These are phyloP conservation scores for Colletotrichum gloeosporioides DNA, from an alignment of 2,329 filamentous ascomycete species.

Conservation along the genomic window DNA sequence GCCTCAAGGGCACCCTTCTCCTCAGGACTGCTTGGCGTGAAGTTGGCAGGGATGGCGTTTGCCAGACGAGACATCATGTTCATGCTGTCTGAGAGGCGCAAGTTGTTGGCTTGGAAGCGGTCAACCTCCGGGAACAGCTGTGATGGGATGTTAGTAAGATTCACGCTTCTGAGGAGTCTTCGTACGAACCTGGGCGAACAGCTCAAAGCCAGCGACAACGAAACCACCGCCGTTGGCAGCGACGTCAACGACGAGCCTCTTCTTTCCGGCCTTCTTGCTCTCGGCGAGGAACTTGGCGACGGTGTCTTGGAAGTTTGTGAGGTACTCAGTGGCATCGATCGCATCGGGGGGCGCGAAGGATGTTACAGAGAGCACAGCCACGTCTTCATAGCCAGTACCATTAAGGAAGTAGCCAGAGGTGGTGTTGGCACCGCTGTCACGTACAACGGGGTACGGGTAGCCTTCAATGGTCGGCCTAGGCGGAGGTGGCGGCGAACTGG, in stretches of 20 bases:
- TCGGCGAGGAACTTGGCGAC: slow-evolving; percentile 28
- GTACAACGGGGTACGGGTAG: slow-evolving; percentile 35
- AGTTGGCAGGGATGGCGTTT: slow-evolving; percentile 29
- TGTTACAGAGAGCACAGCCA: slow-evolving; percentile 35
- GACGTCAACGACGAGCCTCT: slow-evolving; percentile 65
- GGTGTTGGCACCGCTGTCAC: slow-evolving; percentile 29
- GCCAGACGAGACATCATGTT: slow-evolving; percentile 46
- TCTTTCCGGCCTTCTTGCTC: slow-evolving; percentile 54
- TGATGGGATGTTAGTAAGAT: not conserved
- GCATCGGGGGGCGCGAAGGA: slow-evolving; percentile 28
- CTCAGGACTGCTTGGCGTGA: slow-evolving; percentile 37
- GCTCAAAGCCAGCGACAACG: slow-evolving; percentile 65
- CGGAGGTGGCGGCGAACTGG: not conserved
- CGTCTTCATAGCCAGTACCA: slow-evolving; percentile 37
- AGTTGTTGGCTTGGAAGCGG: slow-evolving; percentile 54
- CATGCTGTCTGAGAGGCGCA: slow-evolving; percentile 54
- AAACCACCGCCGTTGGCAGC: slow-evolving; percentile 64
- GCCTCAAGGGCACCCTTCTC: slow-evolving; percentile 49
- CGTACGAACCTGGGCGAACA: slow-evolving; percentile 54
- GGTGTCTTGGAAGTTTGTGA: slow-evolving; percentile 35
- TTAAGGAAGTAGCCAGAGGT: slow-evolving; percentile 40
- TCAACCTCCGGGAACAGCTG: slow-evolving; percentile 56
- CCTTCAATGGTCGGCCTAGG: slow-evolving; percentile 22
- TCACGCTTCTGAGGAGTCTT: slow-evolving; percentile 47
- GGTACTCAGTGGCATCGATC: slow-evolving; percentile 26